phyloP scores from a whole-genome alignment of 2,329 filamentous ascomycete genomes.

The Aspergillus pseudoglaucus region DNA sequence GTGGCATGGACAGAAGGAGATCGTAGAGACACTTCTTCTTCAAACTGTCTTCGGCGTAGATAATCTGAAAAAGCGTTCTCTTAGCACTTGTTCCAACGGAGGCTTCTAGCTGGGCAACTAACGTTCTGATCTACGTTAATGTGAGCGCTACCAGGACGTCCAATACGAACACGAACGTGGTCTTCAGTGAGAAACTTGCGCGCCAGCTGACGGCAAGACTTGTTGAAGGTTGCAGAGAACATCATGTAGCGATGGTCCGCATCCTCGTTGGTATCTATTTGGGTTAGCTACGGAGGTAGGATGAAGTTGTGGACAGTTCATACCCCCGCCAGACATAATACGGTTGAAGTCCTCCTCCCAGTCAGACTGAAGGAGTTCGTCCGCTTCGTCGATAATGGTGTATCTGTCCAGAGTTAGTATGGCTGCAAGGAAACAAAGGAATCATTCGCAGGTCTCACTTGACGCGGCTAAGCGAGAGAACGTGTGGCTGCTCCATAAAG shows the following conservation, averaged over 20 bases:
- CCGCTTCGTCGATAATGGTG: constrained; percentile 85
- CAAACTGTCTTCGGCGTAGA: constrained; percentile 56
- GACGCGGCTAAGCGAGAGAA: constrained; percentile 68
- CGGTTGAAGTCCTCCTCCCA: constrained; percentile 71
- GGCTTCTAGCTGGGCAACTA: constrained; percentile 11
- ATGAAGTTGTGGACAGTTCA: constrained; percentile 26
- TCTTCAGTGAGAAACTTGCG: constrained; percentile 66
- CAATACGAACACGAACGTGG: constrained; percentile 75
- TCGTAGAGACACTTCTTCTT: constrained; percentile 70
- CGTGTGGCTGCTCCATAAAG: constrained; percentile 65
- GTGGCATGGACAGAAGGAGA: constrained; percentile 62
- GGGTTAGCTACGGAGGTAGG: constrained; percentile 9
- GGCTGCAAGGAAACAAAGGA: not conserved
- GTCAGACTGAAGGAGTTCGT: constrained; percentile 76
- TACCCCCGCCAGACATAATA: constrained; percentile 76
- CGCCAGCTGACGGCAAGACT: constrained; percentile 67
- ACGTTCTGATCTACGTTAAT: constrained; percentile 70
- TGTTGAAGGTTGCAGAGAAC: constrained; percentile 93
- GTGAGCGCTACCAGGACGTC: constrained; percentile 77
- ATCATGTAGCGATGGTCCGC: constrained; percentile 65
- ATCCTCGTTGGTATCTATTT: constrained; percentile 65
- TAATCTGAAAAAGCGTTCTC: constrained; percentile 38
- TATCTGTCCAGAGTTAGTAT: constrained; percentile 35
- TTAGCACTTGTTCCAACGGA: not conserved
- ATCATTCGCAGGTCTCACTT: constrained; percentile 45